Base-by-base conservation (phyloP, 129 eudicot genomes). In the Deinandra increscens region DNA sequence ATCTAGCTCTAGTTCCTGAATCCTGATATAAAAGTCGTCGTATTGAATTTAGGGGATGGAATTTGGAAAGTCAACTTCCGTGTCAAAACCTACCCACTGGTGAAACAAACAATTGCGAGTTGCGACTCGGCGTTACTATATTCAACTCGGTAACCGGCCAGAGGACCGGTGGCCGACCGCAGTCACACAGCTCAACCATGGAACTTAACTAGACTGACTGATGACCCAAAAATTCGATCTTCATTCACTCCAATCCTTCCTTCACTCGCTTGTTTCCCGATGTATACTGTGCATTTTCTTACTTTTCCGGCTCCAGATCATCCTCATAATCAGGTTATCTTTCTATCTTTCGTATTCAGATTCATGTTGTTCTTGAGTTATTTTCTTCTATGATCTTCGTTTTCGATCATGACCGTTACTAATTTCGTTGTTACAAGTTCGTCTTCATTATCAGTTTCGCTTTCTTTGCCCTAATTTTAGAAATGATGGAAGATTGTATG, bases 81-180 rank as follows among this genome's bases (percentile, higher is more conserved):
- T 0, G 51, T 45, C 14, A 45, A 45, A 45, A 45, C 51, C 51
- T 15, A 45, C 51, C 6, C n/a, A n/a, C n/a, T n/a, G n/a, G n/a
- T n/a, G n/a, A n/a, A n/a, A n/a, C n/a, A n/a, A n/a, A n/a, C n/a
- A n/a, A n/a, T n/a, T n/a, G n/a, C n/a, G n/a, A n/a, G n/a, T n/a
- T n/a, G n/a, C n/a, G 53, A 41, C 48, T 53, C 74, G 51, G 20
- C 51, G 39, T 69, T 31, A 68, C 63, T 37, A 62, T 37, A 62
- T 17, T 48, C 41, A 44, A 56, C 17, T 26, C 31, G n/a, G n/a
- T n/a, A n/a, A n/a, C n/a, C 75, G 12, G n/a, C n/a, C n/a, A n/a
- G n/a, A n/a, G n/a, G 67, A 71, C 75, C 59, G 75, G 58, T 71
- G 45, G 20, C 68, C 38, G 26, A 62, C 72, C 65, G 44, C 78